Percentiles rank a stretch among this genome's conserved stretches.
Conservation (phyloP, 1,284 basidiomycete species). For the Macrocystidia cucumis region DNA sequence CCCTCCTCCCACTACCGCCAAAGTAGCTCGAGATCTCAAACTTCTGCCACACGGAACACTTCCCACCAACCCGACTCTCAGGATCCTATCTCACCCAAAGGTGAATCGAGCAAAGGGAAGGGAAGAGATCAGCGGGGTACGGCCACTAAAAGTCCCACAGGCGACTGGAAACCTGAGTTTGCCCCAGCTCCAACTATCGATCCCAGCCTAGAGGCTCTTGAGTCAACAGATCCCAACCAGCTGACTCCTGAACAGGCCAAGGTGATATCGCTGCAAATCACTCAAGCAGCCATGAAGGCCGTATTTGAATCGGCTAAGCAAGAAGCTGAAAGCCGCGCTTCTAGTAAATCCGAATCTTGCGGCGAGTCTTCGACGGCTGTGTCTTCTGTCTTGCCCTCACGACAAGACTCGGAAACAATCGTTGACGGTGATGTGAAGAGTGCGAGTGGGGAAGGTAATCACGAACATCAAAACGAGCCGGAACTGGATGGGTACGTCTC, state of each 20-base stretch:
- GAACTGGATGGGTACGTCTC: conserved; percentile 20
- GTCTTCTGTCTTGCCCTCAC: background rate
- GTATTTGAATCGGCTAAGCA: conserved; percentile 20
- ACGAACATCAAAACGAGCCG: background rate
- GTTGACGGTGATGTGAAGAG: conserved; percentile 8
- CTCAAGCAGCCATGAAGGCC: conserved; percentile 28
- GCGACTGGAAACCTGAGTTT: background rate
- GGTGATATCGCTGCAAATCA: conserved; percentile 19
- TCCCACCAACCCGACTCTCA: conserved; percentile 5
- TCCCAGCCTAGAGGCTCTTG: conserved; percentile 13
- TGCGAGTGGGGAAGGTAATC: conserved; percentile 8
- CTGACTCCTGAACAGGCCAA: conserved; percentile 14
- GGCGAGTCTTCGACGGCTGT: background rate
- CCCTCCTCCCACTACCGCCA: conserved; percentile 43
- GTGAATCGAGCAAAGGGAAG: too few species aligned
- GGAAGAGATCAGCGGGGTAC: conserved; percentile 2
- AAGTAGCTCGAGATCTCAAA: conserved; percentile 17
- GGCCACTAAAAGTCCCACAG: conserved; percentile 2
- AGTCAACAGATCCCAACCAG: conserved; percentile 7
- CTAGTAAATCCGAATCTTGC: conserved; percentile 6
- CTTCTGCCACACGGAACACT: conserved; percentile 8
- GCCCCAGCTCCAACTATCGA: conserved; percentile 13
- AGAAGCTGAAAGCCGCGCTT: conserved; percentile 11
- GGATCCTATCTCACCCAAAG: too few species aligned
- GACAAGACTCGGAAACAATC: conserved; percentile 9